These are phyloP conservation scores for Truncatella angustata DNA, from an alignment of 2,329 filamentous ascomycete genomes.

Conservation along the genomic window DNA sequence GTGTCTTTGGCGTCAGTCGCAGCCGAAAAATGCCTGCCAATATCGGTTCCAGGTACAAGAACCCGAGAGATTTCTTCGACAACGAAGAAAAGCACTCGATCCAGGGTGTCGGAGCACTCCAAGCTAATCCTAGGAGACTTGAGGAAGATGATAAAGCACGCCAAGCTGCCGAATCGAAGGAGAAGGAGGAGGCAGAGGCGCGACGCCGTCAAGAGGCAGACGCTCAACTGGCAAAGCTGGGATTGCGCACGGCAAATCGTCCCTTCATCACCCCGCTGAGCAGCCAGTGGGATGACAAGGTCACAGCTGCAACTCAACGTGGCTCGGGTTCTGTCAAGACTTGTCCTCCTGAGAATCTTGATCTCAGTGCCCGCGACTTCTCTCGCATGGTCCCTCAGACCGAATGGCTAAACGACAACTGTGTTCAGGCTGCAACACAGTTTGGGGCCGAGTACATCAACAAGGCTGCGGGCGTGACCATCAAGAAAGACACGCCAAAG, in stretches of 20 bases:
- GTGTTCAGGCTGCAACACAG: slow-evolving; percentile 65
- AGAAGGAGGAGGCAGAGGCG: neutral
- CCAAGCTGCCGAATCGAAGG: neutral
- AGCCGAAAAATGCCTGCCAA: neutral
- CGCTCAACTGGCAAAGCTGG: slow-evolving; percentile 16
- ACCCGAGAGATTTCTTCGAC: slow-evolving; percentile 4
- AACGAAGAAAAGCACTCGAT: neutral
- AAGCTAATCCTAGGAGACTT: neutral
- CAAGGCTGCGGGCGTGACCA: slow-evolving; percentile 48
- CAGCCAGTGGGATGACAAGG: slow-evolving; percentile 21
- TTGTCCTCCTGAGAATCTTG: slow-evolving; percentile 41
- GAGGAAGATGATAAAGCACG: neutral
- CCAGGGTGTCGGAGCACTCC: neutral
- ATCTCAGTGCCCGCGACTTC: slow-evolving; percentile 59
- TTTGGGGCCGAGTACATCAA: slow-evolving; percentile 61
- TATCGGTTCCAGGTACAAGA: neutral
- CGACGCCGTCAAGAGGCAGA: neutral
- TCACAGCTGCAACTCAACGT: slow-evolving; percentile 11
- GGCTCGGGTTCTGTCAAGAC: neutral
- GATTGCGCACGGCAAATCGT: slow-evolving; percentile 20
- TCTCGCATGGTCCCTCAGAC: slow-evolving; percentile 54
- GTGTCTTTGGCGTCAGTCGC: neutral
- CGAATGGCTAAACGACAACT: slow-evolving; percentile 75
- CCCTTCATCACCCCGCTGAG: slow-evolving; percentile 18
- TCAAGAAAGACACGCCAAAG: slow-evolving; percentile 51